These are phyloP conservation scores for Sporothrix schenckii DNA, from an alignment of 2,329 filamentous ascomycete species.

Conservation along the genomic window DNA sequence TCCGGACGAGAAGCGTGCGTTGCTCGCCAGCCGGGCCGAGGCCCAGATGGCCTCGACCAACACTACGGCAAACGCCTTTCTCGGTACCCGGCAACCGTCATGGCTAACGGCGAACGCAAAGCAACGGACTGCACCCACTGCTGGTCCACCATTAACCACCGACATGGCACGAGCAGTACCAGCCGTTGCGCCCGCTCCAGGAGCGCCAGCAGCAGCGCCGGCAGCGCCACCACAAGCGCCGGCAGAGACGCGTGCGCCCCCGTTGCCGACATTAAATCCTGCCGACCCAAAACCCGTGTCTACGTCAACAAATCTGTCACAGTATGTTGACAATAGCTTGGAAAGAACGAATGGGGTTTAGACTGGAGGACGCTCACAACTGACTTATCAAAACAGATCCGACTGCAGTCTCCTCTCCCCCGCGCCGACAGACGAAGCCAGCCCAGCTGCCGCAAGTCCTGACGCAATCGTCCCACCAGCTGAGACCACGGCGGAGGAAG, in stretches of 20 bases:
- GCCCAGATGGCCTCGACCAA: slow-evolving; percentile 39
- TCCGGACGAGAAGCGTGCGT: slow-evolving; percentile 12
- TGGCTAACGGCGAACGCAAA: slow-evolving; percentile 38
- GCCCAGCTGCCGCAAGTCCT: slow-evolving; percentile 45
- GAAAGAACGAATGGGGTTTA: neutral
- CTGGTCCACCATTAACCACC: neutral
- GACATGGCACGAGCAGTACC: neutral
- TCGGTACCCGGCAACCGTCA: slow-evolving; percentile 39
- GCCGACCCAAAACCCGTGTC: neutral
- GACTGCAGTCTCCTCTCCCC: slow-evolving; percentile 60
- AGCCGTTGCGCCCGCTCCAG: neutral
- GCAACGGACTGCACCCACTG: neutral
- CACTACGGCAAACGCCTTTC: slow-evolving; percentile 41
- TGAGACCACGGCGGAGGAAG: neutral
- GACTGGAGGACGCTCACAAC: neutral
- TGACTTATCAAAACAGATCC: slow-evolving; percentile 35
- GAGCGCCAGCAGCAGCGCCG: neutral
- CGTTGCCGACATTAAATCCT: neutral
- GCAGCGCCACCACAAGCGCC: neutral
- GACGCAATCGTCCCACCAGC: neutral
- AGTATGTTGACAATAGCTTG: neutral
- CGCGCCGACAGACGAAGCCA: slow-evolving; percentile 63
- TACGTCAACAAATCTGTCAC: neutral
- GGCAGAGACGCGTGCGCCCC: neutral
- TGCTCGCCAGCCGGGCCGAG: neutral